Percentiles rank a stretch among this genome's conserved stretches.
Conservation (phyloP, 1,284 basidiomycete genomes). For the Trametes polyzona region DNA sequence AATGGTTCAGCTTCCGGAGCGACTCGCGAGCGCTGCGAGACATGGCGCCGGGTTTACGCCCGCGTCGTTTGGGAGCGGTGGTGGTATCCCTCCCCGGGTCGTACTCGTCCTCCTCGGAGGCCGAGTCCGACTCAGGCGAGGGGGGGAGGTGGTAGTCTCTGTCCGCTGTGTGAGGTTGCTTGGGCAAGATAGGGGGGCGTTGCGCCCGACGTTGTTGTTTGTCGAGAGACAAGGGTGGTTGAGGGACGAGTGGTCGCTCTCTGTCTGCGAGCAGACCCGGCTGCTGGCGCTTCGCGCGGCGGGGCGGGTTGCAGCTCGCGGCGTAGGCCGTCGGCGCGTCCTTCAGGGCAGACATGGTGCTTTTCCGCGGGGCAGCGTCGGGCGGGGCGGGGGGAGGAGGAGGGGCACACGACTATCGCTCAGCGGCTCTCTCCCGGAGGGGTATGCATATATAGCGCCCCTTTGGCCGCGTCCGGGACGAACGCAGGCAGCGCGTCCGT, state of each 20-base stretch:
- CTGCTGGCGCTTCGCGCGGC: conserved; percentile 55
- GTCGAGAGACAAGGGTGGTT: conserved; percentile 12
- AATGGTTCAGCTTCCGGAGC: conserved; percentile 81
- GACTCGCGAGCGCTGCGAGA: conserved; percentile 75
- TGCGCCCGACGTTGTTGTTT: conserved; percentile 17
- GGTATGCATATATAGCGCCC: conserved; percentile 4
- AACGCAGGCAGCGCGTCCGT: conserved; percentile 15
- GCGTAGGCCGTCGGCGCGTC: conserved; percentile 40
- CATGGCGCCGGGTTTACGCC: conserved; percentile 68
- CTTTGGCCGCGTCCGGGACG: conserved; percentile 9
- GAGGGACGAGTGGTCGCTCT: conserved; percentile 6
- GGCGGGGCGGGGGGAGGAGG: conserved; percentile 5
- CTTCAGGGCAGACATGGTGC: conserved; percentile 26
- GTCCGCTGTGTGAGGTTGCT: conserved; percentile 27
- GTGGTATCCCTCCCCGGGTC: conserved; percentile 27
- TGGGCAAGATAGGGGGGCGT: conserved; percentile 33
- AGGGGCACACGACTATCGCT: conserved; percentile 27
- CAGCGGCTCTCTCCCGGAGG: conserved; percentile 13
- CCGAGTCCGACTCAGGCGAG: conserved; percentile 28
- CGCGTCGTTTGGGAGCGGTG: conserved; percentile 52
- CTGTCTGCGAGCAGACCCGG: conserved; percentile 17
- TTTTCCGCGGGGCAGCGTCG: conserved; percentile 2
- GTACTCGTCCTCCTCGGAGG: conserved; percentile 37
- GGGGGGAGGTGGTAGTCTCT: conserved; percentile 29
- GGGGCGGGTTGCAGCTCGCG: conserved; percentile 59